These are phyloP conservation scores for Fusarium equiseti DNA, from an alignment of 2,329 filamentous ascomycete genomes.

Conservation along the genomic window DNA sequence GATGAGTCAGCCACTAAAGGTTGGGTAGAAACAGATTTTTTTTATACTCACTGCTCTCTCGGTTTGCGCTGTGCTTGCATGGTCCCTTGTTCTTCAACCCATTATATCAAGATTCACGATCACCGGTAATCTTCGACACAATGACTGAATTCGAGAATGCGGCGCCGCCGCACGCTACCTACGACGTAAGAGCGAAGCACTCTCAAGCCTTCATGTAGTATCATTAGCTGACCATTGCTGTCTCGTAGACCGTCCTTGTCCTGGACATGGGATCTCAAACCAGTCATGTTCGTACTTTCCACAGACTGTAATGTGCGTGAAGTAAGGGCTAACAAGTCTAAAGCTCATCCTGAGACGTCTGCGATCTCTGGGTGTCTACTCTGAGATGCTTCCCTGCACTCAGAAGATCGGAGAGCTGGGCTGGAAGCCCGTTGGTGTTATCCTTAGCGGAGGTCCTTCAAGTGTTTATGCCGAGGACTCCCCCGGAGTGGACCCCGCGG, in stretches of 20 bases:
- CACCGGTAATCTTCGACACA: neutral
- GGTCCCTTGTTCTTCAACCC: slow-evolving; percentile 3
- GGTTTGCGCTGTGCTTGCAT: slow-evolving; percentile 2
- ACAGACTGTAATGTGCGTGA: neutral
- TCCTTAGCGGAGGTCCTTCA: slow-evolving; percentile 66
- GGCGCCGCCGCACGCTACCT: slow-evolving; percentile 7
- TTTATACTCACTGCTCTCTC: slow-evolving; percentile 1
- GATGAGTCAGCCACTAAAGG: slow-evolving; percentile 12
- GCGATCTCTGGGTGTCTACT: slow-evolving; percentile 83
- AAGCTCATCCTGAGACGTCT: slow-evolving; percentile 52
- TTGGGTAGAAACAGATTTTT: slow-evolving; percentile 10
- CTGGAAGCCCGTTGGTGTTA: slow-evolving; percentile 78
- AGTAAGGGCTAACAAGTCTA: neutral
- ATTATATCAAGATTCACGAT: neutral
- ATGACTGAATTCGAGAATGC: neutral
- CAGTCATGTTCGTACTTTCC: slow-evolving; percentile 3
- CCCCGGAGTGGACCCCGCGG: slow-evolving; percentile 64
- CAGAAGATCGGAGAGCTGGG: slow-evolving; percentile 30
- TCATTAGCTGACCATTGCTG: neutral
- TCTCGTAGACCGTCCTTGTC: slow-evolving; percentile 4
- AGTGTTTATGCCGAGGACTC: slow-evolving; percentile 85
- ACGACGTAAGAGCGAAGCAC: slow-evolving; percentile 3
- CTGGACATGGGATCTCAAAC: slow-evolving; percentile 10
- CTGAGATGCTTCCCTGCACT: slow-evolving; percentile 60
- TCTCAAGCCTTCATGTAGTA: slow-evolving; percentile 1